Evolutionary conservation across 129 eudicot species (phyloP).

Genomic region (Logfia minima): DNA sequence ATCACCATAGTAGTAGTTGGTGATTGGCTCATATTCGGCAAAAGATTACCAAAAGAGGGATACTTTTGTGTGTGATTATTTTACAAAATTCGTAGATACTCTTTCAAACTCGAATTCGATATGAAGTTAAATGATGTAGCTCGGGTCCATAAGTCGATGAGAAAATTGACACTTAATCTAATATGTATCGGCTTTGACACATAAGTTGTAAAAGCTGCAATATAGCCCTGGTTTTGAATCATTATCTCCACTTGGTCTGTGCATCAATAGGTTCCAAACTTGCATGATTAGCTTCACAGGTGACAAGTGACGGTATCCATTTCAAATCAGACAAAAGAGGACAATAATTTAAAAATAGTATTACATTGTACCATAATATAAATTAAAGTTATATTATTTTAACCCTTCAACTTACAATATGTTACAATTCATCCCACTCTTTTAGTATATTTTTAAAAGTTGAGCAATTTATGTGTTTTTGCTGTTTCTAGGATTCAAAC

Average conservation of each 20-base stretch:
- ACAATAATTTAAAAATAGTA: slow-evolving; percentile 4
- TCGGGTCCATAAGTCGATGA: background rate
- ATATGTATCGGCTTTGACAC: background rate
- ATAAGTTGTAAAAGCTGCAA: background rate
- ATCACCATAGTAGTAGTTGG: no score
- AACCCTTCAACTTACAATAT: background rate
- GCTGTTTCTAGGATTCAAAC: background rate
- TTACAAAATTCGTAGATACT: no score
- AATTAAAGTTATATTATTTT: background rate
- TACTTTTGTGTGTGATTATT: background rate
- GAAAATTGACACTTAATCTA: background rate
- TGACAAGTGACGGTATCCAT: background rate
- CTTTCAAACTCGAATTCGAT: background rate
- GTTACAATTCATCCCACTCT: background rate
- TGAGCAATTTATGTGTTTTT: background rate
- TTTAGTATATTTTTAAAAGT: background rate
- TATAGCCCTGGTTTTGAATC: background rate
- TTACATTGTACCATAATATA: background rate
- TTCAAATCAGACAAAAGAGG: background rate
- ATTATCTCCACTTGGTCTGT: background rate
- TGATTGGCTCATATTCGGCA: no score
- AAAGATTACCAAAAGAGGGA: no score
- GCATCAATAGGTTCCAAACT: background rate
- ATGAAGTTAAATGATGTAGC: background rate
- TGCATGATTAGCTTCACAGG: no score